These are phyloP conservation scores for Mallotus nudiflorus DNA, from an alignment of 345 rosid species.

Conservation along the genomic window DNA sequence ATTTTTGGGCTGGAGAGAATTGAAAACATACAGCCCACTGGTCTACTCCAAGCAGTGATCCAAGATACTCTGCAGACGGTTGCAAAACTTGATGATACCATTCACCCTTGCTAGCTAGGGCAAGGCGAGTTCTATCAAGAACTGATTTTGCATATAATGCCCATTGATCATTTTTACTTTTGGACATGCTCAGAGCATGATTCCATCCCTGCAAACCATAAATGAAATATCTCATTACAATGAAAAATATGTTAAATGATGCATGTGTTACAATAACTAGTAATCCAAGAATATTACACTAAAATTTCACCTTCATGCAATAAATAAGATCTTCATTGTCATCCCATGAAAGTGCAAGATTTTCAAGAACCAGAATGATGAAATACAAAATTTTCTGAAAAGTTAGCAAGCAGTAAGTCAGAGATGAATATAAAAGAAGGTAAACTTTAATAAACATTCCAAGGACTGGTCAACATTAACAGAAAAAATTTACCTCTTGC, in stretches of 20 bases:
- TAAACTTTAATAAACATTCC: constrained; percentile 1
- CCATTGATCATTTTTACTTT: constrained; percentile 61
- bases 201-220: constrained; percentile 74
- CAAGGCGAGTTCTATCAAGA: constrained; percentile 92
- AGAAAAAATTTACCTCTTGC: constrained; percentile 61
- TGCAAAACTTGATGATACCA: constrained; percentile 81
- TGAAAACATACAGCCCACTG: constrained; percentile 74
- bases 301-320: constrained; percentile 73
- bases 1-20: constrained; percentile 7
- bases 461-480: neutral
- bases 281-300: neutral
- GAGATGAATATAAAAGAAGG: constrained; percentile 16
- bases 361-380: constrained; percentile 80
- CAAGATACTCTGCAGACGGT: constrained; percentile 95
- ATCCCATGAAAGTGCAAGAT: constrained; percentile 88
- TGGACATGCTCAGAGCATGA: constrained; percentile 63
- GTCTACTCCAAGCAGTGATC: constrained; percentile 82
- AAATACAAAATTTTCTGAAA: constrained; percentile 85
- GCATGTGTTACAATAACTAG: neutral
- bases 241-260: neutral
- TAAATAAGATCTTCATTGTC: constrained; percentile 90
- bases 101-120: constrained; percentile 85
- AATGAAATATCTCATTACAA: constrained; percentile 13
- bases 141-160: constrained; percentile 92
- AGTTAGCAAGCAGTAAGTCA: constrained; percentile 8